Evolutionary conservation across 148 eudicot genomes (phyloP), one percentile per base, ranked within the genome.

Genomic region (Limonium bicolor): DNA sequence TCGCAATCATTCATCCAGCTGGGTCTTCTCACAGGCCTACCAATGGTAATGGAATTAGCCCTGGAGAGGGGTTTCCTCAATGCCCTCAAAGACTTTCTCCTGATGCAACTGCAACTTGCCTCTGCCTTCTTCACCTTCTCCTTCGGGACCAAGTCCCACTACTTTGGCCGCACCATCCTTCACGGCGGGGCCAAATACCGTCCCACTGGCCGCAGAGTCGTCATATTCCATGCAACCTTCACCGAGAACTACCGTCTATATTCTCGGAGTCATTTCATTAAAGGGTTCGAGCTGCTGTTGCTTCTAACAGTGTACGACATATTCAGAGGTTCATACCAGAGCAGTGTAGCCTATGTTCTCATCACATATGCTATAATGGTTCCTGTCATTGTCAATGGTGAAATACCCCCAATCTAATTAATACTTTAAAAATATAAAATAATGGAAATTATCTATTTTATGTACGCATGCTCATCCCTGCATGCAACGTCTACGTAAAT

Each of bases 131-230:
- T 31, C 31, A 35, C 54, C 3, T 50, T 50, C 31, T 34, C 41
- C 13, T 20, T 50, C 41, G 54, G 54, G n/a, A 50, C 54, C 21
- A 27, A 28, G 16, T 33, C 41, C 54, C 54, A 50, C 26, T 50
- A 26, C 18, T 50, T 32, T 50, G 54, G 54, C 9, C 36, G 54
- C 13, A 50, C 54, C 15, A 32, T 50, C n/a, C 54, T 50, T 36
- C 54, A 50, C 36, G 54, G 54, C 3, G 54, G 54, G 21, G 54
- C 54, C 22, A 50, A 50, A 31, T 50, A 50, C 21, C 21, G 54
- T 29, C 28, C 42, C 7, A 50, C 54, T 14, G 54, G 54, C 2
- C 42, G 54, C 23, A 42, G 54, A 13, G 34, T 50, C 3, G 54
- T 50, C 11, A 42, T 50, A 6, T 35, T 31, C 15, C 54, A 50